Conservation (phyloP, 345 rosid species). For the Brassica incana region DNA sequence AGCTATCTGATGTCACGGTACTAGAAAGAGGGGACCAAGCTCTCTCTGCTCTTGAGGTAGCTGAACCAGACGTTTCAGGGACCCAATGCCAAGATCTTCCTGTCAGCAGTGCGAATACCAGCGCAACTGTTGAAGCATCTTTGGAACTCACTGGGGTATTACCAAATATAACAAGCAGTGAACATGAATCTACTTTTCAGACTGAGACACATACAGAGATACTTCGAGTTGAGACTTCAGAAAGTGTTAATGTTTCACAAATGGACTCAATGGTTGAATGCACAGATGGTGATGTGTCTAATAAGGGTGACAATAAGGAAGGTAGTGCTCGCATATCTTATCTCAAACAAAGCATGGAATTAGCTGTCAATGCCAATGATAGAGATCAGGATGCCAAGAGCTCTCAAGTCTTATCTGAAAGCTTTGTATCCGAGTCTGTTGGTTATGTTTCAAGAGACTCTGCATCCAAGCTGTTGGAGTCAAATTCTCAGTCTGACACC, state of each 20-base stretch:
- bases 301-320: slow-evolving; percentile 32
- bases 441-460: slow-evolving; percentile 26
- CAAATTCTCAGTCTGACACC: slow-evolving; percentile 40
- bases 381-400: too few relatives aligned
- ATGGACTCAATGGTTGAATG: slow-evolving; percentile 36
- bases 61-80: slow-evolving; percentile 32
- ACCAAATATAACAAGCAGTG: neutral
- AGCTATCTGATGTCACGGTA: slow-evolving; percentile 35
- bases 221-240: slow-evolving; percentile 20
- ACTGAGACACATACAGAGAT: neutral
- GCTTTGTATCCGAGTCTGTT: slow-evolving; percentile 27
- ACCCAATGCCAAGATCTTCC: slow-evolving; percentile 31
- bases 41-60: slow-evolving; percentile 25
- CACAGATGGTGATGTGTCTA: slow-evolving; percentile 17
- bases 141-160: too few relatives aligned
- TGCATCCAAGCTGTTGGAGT: slow-evolving; percentile 37
- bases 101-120: slow-evolving; percentile 25
- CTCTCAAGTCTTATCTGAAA: slow-evolving; percentile 12
- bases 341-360: slow-evolving; percentile 38
- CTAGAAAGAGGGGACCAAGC: slow-evolving; percentile 45
- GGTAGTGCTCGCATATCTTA: slow-evolving; percentile 15
- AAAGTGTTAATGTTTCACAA: slow-evolving; percentile 27
- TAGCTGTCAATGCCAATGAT: slow-evolving; percentile 16
- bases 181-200: slow-evolving; percentile 30
- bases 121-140: neutral